Evolutionary conservation across 2,329 filamentous ascomycete genomes (phyloP).

Genomic region (Diaporthe sp.): DNA sequence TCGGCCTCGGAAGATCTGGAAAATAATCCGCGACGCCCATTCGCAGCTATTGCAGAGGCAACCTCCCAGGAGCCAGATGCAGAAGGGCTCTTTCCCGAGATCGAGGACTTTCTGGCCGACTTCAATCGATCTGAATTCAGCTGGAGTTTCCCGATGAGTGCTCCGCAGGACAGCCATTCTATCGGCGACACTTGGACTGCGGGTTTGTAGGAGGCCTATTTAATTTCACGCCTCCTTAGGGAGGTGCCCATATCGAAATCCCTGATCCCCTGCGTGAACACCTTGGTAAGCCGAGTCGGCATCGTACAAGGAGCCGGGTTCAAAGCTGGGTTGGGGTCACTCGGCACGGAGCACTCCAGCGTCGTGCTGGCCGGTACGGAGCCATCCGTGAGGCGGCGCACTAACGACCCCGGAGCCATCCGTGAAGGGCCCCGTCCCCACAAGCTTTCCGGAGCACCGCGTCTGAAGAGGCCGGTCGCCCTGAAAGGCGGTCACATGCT

Average conservation of each 20-base stretch:
- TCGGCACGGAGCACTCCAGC: slow-evolving; percentile 17
- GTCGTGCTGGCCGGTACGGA: background rate
- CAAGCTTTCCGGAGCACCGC: background rate
- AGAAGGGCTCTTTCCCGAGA: background rate
- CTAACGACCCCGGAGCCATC: background rate
- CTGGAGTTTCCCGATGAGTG: background rate
- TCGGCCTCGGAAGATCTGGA: background rate
- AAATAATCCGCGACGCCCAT: background rate
- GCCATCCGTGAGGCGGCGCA: background rate
- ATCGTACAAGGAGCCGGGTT: background rate
- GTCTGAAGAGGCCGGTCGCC: background rate
- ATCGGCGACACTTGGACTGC: background rate
- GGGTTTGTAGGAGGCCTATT: background rate
- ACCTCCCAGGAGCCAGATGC: background rate
- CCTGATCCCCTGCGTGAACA: too few species aligned
- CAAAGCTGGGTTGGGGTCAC: background rate
- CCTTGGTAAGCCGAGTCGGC: background rate
- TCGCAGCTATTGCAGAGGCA: background rate
- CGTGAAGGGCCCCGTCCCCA: background rate
- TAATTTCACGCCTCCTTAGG: background rate
- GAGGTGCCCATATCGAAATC: background rate
- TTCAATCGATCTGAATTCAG: slow-evolving; percentile 15
- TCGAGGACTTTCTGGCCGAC: slow-evolving; percentile 10
- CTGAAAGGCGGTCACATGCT: background rate
- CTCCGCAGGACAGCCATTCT: background rate